phyloP scores from a whole-genome alignment of 352 stramenopile species.

The Globisporangium radiosum region DNA sequence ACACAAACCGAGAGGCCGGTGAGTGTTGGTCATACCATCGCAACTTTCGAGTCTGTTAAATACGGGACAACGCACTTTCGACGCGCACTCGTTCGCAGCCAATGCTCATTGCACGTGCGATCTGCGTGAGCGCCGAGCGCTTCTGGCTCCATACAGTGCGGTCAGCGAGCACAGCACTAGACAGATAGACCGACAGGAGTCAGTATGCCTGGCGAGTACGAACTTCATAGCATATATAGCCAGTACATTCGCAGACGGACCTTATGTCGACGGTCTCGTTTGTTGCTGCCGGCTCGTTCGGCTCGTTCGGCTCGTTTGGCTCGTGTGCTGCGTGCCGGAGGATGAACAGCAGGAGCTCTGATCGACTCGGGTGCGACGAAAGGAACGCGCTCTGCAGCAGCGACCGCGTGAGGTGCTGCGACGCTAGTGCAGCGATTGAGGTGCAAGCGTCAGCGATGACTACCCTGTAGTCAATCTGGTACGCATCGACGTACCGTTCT shows the following conservation, averaged over 20 bases:
- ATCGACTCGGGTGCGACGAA: slow-evolving; percentile 32
- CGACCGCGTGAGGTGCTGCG: slow-evolving; percentile 31
- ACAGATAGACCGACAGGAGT: not conserved
- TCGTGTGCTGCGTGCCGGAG: slow-evolving; percentile 18
- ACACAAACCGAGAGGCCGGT: slow-evolving; percentile 1
- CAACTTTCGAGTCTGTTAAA: not conserved
- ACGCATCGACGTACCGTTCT: slow-evolving; percentile 6
- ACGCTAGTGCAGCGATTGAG: slow-evolving; percentile 3
- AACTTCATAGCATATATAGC: not conserved
- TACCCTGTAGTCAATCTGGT: no score
- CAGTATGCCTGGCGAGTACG: not conserved
- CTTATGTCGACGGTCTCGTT: not conserved
- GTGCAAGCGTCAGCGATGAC: no score
- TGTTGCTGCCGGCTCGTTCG: not conserved
- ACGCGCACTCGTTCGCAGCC: slow-evolving; percentile 24
- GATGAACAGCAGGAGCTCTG: slow-evolving; percentile 26
- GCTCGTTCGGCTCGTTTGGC: not conserved
- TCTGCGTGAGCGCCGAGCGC: slow-evolving; percentile 18
- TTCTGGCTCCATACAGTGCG: slow-evolving; percentile 14
- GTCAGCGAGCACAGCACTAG: slow-evolving; percentile 25
- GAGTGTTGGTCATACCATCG: not conserved
- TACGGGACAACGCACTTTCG: slow-evolving; percentile 16
- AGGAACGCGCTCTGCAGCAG: slow-evolving; percentile 51
- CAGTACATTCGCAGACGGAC: not conserved
- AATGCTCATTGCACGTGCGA: slow-evolving; percentile 28